Conservation (phyloP, 768 basidiomycete species). For the Lactarius hengduanensis region DNA sequence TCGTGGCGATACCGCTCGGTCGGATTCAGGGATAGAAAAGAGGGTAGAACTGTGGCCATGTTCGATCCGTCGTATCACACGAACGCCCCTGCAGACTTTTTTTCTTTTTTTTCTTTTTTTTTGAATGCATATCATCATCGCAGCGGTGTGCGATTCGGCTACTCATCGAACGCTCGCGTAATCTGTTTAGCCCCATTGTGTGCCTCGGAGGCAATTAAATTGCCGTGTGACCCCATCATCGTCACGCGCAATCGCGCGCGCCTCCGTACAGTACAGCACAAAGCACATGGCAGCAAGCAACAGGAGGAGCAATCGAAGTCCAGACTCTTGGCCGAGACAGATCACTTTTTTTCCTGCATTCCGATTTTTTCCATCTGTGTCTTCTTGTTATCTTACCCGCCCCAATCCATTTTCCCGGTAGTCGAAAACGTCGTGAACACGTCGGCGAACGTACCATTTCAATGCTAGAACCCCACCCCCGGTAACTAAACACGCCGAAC, state of each 20-base stretch:
- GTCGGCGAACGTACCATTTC: too few relatives aligned
- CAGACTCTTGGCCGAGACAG: neutral
- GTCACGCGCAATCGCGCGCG: neutral
- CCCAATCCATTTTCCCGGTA: neutral
- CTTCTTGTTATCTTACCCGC: neutral
- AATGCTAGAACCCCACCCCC: neutral
- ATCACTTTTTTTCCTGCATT: neutral
- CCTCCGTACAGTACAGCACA: neutral
- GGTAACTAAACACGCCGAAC: slow-evolving; percentile 6
- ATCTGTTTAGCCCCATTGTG: slow-evolving; percentile 2
- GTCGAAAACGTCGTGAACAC: neutral
- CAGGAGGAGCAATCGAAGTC: neutral
- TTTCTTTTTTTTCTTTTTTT: neutral
- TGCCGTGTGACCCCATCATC: slow-evolving; percentile 2
- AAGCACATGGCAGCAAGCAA: neutral
- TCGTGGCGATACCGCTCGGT: neutral
- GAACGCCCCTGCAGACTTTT: neutral
- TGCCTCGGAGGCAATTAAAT: slow-evolving; percentile 16
- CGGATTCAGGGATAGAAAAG: neutral
- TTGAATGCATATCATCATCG: slow-evolving; percentile 1
- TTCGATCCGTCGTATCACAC: neutral
- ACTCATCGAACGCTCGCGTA: slow-evolving; percentile 17
- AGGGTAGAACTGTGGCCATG: neutral
- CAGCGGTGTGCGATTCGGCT: slow-evolving; percentile 12
- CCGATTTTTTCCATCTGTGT: neutral